These are phyloP conservation scores for Alternaria consortialis DNA, from an alignment of 2,329 filamentous ascomycete genomes.

Conservation along the genomic window DNA sequence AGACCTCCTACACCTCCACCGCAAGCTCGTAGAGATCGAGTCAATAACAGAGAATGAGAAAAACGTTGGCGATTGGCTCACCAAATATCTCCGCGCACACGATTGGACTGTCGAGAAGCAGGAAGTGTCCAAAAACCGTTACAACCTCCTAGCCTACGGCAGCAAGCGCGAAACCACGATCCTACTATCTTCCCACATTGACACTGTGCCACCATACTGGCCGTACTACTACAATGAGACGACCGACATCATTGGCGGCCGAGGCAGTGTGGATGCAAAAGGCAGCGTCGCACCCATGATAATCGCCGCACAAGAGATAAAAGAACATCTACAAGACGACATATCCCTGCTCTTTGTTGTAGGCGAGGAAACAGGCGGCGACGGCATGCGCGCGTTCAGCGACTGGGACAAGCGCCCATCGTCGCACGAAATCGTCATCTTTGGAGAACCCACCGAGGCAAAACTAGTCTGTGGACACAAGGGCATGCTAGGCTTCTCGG, in stretches of 20 bases:
- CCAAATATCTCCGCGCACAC: conserved; percentile 68
- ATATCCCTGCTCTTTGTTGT: conserved; percentile 70
- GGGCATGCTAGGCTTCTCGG: conserved; percentile 74
- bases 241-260: conserved; percentile 69
- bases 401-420: conserved; percentile 40
- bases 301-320: conserved; percentile 67
- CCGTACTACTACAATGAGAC: conserved; percentile 67
- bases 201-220: conserved; percentile 74
- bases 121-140: conserved; percentile 61
- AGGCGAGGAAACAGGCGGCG: conserved; percentile 82
- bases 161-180: conserved; percentile 64
- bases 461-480: conserved; percentile 93
- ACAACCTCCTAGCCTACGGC: conserved; percentile 79
- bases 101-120: conserved; percentile 72
- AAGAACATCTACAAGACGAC: conserved; percentile 55
- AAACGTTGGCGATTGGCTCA: conserved; percentile 73
- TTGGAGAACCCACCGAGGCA: conserved; percentile 91
- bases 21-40: conserved; percentile 75
- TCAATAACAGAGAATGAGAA: conserved; percentile 77
- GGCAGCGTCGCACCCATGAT: conserved; percentile 75
- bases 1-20: conserved; percentile 75
- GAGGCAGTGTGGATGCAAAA: conserved; percentile 73
- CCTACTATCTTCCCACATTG: conserved; percentile 83
- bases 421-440: conserved; percentile 75
- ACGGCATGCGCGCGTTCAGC: conserved; percentile 73